Evolutionary conservation across 495 filamentous ascomycete species (phyloP).

Genomic region (Aspergillus olivimuriae): DNA sequence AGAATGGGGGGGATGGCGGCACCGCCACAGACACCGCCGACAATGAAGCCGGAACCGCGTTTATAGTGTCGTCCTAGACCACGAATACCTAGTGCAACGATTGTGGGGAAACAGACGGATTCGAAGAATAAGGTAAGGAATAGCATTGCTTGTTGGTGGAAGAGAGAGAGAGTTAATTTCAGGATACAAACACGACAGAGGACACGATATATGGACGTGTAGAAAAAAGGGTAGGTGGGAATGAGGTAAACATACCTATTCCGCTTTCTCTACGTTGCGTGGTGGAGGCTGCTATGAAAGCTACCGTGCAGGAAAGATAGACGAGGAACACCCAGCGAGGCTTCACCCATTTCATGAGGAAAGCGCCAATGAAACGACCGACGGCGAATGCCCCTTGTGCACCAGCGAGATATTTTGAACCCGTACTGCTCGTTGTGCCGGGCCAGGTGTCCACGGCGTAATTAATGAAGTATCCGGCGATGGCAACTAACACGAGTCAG

Average conservation of each 20-base stretch:
- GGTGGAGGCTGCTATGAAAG: constrained; percentile 31
- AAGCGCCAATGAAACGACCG: constrained; percentile 46
- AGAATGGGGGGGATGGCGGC: constrained; percentile 46
- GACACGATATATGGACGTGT: too few relatives aligned
- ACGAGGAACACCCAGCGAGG: constrained; percentile 46
- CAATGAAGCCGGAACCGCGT: constrained; percentile 49
- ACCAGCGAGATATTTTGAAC: constrained; percentile 47
- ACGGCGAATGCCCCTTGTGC: constrained; percentile 52
- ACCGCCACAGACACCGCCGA: constrained; percentile 52
- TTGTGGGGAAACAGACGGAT: constrained; percentile 56
- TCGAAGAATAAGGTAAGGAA: constrained; percentile 56
- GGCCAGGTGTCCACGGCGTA: constrained; percentile 39
- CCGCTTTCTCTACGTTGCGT: constrained; percentile 36
- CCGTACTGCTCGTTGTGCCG: constrained; percentile 31
- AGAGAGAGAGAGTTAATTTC: too few relatives aligned
- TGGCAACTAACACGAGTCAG: constrained; percentile 41
- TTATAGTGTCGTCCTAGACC: constrained; percentile 56
- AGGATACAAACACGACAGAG: too few relatives aligned
- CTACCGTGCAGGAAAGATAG: constrained; percentile 32
- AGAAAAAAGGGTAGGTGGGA: too few relatives aligned
- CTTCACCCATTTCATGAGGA: constrained; percentile 46
- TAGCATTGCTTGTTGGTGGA: constrained; percentile 47
- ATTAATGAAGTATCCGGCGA: constrained; percentile 63
- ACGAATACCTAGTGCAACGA: constrained; percentile 54
- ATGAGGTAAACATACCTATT: constrained; percentile 24